Conservation (phyloP, 345 rosid species). For the Hypericum androsaemum region DNA sequence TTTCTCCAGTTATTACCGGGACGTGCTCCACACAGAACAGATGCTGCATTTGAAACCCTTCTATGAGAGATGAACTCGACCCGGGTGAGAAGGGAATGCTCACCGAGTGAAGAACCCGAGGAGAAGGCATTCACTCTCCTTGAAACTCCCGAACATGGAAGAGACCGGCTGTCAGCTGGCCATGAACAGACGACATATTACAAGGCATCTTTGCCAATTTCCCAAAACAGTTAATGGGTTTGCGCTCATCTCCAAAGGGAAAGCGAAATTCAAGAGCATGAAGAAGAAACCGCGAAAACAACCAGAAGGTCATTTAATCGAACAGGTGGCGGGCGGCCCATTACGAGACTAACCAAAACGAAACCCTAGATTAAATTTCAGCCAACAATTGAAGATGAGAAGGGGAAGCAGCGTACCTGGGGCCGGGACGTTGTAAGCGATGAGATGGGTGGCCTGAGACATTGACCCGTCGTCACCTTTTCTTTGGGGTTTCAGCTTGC, state of each 20-base stretch:
- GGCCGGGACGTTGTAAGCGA: conserved; percentile 10
- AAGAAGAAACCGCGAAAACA: neutral
- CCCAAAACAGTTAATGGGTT: neutral
- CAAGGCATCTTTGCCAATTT: neutral
- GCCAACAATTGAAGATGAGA: neutral
- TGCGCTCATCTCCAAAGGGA: neutral
- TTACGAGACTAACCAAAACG: neutral
- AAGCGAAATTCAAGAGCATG: neutral
- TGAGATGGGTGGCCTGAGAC: conserved; percentile 25
- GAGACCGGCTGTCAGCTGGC: conserved; percentile 33
- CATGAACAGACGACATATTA: conserved; percentile 8
- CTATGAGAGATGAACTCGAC: conserved; percentile 29
- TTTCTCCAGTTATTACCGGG: conserved; percentile 55
- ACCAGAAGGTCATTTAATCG: conserved; percentile 11
- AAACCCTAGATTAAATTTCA: neutral
- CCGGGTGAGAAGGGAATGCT: conserved; percentile 17
- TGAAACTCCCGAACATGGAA: conserved; percentile 36
- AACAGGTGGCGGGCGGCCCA: conserved; percentile 10
- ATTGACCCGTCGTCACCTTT: conserved; percentile 5
- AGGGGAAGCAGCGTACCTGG: conserved; percentile 17
- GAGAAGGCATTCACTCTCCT: conserved; percentile 31
- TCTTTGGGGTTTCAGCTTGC: no score
- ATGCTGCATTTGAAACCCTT: conserved; percentile 23
- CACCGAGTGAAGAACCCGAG: conserved; percentile 27
- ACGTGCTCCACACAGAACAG: conserved; percentile 48